Conservation (phyloP, 495 filamentous ascomycete genomes). For the Paragyromitra xinjiangensis region DNA sequence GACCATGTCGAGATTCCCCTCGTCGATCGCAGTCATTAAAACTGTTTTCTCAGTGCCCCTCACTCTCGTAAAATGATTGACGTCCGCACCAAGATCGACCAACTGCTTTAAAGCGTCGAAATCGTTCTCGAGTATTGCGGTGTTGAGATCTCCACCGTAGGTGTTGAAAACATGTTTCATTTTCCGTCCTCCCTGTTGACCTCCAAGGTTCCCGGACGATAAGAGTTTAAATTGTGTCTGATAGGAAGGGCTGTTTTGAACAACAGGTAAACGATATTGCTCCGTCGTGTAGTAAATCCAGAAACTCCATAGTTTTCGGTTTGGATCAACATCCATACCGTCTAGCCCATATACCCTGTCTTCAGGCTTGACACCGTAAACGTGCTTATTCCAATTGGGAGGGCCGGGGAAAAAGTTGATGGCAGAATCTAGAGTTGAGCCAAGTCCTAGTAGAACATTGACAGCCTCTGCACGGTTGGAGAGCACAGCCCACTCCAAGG, state of each 20-base stretch:
- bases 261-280: slow-evolving; percentile 4
- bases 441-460: slow-evolving; percentile 8
- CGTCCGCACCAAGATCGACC: slow-evolving; percentile 10
- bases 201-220: neutral
- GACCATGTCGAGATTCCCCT: slow-evolving; percentile 9
- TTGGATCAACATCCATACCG: neutral
- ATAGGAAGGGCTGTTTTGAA: neutral
- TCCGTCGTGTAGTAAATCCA: slow-evolving; percentile 15
- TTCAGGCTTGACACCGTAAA: neutral
- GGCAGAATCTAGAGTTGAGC: slow-evolving; percentile 16
- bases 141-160: slow-evolving; percentile 2
- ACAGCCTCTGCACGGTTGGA: slow-evolving; percentile 24
- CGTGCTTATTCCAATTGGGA: slow-evolving; percentile 9
- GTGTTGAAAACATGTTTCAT: neutral
- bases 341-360: neutral
- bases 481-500: slow-evolving; percentile 33
- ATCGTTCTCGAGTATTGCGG: slow-evolving; percentile 4
- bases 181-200: neutral
- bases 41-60: neutral
- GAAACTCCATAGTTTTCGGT: neutral
- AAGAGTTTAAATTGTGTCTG: neutral
- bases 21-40: slow-evolving; percentile 1
- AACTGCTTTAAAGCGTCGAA: slow-evolving; percentile 6
- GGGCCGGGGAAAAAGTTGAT: slow-evolving; percentile 26
- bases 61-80: neutral